phyloP scores from a whole-genome alignment of 306 rosid species.

The Oxytropis ochrocephala region DNA sequence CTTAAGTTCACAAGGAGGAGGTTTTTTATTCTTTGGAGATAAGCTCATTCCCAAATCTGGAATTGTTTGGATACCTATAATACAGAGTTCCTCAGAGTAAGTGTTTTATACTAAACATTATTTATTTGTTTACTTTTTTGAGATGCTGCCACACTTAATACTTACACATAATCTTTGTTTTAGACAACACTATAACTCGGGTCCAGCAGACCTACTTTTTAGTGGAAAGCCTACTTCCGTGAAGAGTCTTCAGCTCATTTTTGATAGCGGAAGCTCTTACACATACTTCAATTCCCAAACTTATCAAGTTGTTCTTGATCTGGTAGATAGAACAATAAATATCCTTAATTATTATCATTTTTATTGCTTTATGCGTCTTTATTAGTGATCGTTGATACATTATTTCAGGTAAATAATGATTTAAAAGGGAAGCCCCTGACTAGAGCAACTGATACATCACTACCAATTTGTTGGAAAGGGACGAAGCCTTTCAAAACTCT shows the following conservation, averaged over 20 bases:
- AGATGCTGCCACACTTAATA: background rate
- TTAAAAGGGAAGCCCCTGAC: conserved; percentile 50
- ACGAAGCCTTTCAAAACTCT: conserved; percentile 48
- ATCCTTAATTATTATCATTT: background rate
- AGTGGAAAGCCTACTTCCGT: conserved; percentile 43
- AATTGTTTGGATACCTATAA: conserved; percentile 53
- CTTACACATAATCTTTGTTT: background rate
- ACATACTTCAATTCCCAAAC: conserved; percentile 58
- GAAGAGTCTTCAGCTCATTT: conserved; percentile 44
- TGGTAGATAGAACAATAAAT: conserved; percentile 38
- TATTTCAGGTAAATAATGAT: conserved; percentile 44
- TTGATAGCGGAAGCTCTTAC: conserved; percentile 89
- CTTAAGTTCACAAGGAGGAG: conserved; percentile 57
- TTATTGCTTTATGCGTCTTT: background rate
- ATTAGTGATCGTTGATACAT: background rate
- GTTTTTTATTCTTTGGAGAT: conserved; percentile 68
- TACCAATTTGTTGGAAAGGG: conserved; percentile 81
- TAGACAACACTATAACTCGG: conserved; percentile 59
- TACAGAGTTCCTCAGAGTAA: conserved; percentile 33
- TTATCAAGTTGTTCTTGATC: conserved; percentile 29
- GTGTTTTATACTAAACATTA: conserved; percentile 1
- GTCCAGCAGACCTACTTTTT: conserved; percentile 64
- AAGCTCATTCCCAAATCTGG: conserved; percentile 43
- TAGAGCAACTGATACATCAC: conserved; percentile 31
- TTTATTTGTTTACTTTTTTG: no score